A percentile compares a stretch with the other conserved stretches of the same genome.
These are phyloP conservation scores for Suhomyces xylopsoci DNA, from an alignment of 805 yeast species.

Conservation along the genomic window DNA sequence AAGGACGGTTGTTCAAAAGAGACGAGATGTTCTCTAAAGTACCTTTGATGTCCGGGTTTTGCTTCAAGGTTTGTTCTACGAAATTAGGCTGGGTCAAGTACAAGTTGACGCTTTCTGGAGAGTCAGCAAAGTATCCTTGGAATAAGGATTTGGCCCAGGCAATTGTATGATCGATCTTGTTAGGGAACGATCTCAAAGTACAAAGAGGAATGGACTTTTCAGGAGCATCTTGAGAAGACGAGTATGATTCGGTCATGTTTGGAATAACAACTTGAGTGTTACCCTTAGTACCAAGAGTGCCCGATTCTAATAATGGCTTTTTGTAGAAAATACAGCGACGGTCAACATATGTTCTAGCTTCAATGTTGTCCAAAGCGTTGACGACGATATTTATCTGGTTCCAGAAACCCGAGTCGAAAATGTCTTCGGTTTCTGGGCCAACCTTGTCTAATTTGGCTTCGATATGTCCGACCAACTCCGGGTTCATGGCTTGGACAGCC, in stretches of 20 bases:
- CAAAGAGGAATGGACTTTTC: constrained; percentile 97
- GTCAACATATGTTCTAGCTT: constrained; percentile 96
- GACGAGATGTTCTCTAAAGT: constrained; percentile 76
- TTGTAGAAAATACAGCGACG: constrained; percentile 92
- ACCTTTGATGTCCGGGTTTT: constrained; percentile 87
- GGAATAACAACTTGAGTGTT: constrained; percentile 97
- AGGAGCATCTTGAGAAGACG: constrained; percentile 97
- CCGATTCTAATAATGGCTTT: constrained; percentile 90
- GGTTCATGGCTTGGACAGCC: constrained; percentile 85
- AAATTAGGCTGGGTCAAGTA: constrained; percentile 89
- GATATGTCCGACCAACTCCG: constrained; percentile 75
- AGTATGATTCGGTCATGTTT: constrained; percentile 88
- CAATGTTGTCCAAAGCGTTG: constrained; percentile 95
- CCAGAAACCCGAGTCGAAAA: constrained; percentile 89
- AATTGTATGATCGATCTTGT: constrained; percentile 96
- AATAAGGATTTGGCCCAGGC: constrained; percentile 98
- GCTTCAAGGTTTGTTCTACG: constrained; percentile 87
- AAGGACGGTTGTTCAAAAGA: constrained; percentile 77
- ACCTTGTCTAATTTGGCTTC: constrained; percentile 80
- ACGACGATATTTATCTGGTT: constrained; percentile 79
- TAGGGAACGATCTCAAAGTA: constrained; percentile 95
- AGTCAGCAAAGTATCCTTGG: constrained; percentile 85
- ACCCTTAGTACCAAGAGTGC: constrained; percentile 97
- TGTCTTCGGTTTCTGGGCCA: constrained; percentile 86
- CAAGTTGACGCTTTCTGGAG: constrained; percentile 90